Conservation (phyloP, 2,329 filamentous ascomycete genomes). For the Xylaria sp. region DNA sequence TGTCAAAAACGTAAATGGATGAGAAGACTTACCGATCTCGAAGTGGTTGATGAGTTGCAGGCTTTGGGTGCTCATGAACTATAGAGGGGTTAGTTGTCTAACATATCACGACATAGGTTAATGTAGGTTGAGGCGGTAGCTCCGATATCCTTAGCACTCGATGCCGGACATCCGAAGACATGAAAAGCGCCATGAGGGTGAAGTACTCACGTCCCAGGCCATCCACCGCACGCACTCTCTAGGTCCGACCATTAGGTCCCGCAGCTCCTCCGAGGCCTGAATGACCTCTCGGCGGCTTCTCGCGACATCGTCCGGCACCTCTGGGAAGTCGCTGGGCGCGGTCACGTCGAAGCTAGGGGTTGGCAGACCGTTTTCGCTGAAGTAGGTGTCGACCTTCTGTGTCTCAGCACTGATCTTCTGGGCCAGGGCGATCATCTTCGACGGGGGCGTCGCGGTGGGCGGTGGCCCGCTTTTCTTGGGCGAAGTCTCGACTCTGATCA, state of each 20-base stretch:
- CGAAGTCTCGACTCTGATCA: background rate
- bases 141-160: background rate
- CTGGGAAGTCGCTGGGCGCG: constrained; percentile 49
- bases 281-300: constrained; percentile 51
- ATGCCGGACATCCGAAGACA: background rate
- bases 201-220: constrained; percentile 52
- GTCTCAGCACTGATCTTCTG: constrained; percentile 52
- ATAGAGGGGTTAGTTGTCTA: constrained; percentile 19
- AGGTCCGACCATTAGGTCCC: constrained; percentile 51
- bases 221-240: constrained; percentile 55
- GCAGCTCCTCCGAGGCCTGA: constrained; percentile 52
- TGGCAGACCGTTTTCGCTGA: constrained; percentile 45
- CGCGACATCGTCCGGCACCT: constrained; percentile 49
- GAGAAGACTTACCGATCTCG: constrained; percentile 46
- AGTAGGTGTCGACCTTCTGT: constrained; percentile 51
- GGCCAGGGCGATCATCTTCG: constrained; percentile 50
- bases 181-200: background rate
- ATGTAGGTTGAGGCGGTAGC: background rate
- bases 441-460: constrained; percentile 29
- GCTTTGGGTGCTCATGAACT: constrained; percentile 55
- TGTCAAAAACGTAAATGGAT: background rate
- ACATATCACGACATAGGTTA: background rate
- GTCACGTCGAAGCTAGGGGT: constrained; percentile 50
- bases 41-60: constrained; percentile 55
- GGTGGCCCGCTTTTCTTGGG: constrained; percentile 2